Conservation (phyloP, 1,139 yeast genomes). For the Yamadazyma atmosphaerica region DNA sequence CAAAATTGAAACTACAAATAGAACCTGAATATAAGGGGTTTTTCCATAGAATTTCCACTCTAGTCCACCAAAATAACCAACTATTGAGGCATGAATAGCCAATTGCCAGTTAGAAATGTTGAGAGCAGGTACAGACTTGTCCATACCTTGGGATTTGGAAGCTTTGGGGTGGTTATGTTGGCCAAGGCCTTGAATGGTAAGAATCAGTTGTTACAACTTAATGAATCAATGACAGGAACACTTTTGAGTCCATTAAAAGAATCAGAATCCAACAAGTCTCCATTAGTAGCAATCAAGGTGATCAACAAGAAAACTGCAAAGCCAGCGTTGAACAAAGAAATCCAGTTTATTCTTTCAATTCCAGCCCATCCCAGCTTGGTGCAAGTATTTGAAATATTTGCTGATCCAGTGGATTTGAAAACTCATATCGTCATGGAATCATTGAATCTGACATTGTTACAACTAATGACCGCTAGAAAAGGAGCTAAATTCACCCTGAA, state of each 20-base stretch:
- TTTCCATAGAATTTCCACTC: no score
- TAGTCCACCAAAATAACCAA: background rate
- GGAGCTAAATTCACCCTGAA: constrained; percentile 50
- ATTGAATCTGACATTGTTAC: constrained; percentile 78
- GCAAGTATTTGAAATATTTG: constrained; percentile 73
- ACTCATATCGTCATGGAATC: constrained; percentile 88
- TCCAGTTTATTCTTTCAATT: constrained; percentile 65
- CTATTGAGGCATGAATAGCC: background rate
- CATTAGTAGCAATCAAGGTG: constrained; percentile 81
- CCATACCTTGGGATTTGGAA: constrained; percentile 67
- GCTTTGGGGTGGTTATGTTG: constrained; percentile 72
- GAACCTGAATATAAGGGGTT: no score
- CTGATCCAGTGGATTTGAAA: constrained; percentile 57
- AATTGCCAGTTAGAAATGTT: constrained; percentile 25
- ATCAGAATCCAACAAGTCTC: constrained; percentile 23
- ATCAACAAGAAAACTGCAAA: constrained; percentile 57
- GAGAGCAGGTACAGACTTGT: constrained; percentile 49
- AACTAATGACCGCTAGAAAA: constrained; percentile 62
- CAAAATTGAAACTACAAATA: no score
- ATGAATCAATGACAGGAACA: constrained; percentile 33
- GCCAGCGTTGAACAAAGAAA: constrained; percentile 70
- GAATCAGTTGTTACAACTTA: constrained; percentile 13
- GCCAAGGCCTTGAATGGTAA: constrained; percentile 43
- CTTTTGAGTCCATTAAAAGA: constrained; percentile 49
- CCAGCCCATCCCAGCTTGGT: constrained; percentile 74